Evolutionary conservation across 129 eudicot genomes (phyloP), one percentile per base, ranked within the genome.

Genomic region (Centella asiatica): DNA sequence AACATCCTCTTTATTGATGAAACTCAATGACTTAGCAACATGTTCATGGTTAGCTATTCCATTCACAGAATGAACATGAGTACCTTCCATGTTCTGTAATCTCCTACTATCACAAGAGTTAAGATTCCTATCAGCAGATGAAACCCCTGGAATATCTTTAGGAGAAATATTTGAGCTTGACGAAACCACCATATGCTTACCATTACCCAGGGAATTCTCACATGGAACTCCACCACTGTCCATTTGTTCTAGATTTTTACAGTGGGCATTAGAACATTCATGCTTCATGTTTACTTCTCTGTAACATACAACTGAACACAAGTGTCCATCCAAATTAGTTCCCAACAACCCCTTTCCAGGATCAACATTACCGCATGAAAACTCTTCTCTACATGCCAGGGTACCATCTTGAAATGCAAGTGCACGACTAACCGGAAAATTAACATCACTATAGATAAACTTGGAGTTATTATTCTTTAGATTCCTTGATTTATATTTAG

Each of bases 131-230:
- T 73, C 69, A 32, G 53, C 57, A 65, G 65, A 66, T 64, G 68
- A 66, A 71, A 20, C 72, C 72, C 71, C 63, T 65, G 51, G 33
- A 57, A 19, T 51, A 23, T 57, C 75, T 63, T 70, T 58, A 26
- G 29, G 36, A 50, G 64, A 66, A 33, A 34, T 24, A 57, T n/a
- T 57, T 19, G 36, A 32, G 13, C 63, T 34, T 20, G 47, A 44
- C 5, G 14, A 60, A 19, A 45, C 66, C 57, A 45, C 66, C 57
- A n/a, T 53, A 33, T 18, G 26, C 40, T 37, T 55, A 57, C 66
- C 65, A 65, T 33, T 63, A 39, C 62, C 65, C 64, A 27, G 44
- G 68, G 15, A 54, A 29, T 71, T 55, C 64, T 46, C 69, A 15
- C 37, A 27, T 65, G 69, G 69, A 61, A n/a, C 69, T 23, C 52